Conservation (phyloP, 208 protist species). For the Willaertia magna region DNA sequence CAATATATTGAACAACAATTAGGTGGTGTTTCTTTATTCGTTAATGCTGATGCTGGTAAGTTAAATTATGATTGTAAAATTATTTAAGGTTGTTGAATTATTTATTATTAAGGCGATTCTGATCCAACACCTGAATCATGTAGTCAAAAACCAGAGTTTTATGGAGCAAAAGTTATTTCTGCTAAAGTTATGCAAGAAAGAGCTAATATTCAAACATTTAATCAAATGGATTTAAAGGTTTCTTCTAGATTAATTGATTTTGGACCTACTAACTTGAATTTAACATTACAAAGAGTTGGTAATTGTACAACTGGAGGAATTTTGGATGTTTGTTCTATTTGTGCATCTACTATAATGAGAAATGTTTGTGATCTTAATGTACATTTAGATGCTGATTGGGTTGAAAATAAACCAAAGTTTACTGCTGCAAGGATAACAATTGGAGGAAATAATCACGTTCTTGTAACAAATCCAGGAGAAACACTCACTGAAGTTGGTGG, state of each 20-base stretch:
- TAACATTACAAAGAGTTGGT: conserved; percentile 11
- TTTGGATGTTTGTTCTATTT: conserved; percentile 25
- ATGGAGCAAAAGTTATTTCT: conserved; percentile 8
- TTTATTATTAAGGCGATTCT: conserved; percentile 20
- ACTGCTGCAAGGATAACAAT: conserved; percentile 16
- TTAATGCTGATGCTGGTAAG: conserved; percentile 22
- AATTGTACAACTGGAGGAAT: conserved; percentile 21
- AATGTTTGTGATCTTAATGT: conserved; percentile 19
- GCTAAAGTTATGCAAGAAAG: background rate
- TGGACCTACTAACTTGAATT: conserved; percentile 25
- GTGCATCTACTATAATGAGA: background rate
- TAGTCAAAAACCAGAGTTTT: conserved; percentile 10
- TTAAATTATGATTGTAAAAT: no score
- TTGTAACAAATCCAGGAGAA: conserved; percentile 28
- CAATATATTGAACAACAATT: conserved; percentile 16
- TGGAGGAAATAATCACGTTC: background rate
- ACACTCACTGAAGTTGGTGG: conserved; percentile 14
- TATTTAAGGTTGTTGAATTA: no score
- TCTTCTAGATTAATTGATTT: conserved; percentile 12
- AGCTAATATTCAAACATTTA: background rate
- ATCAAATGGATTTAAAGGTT: background rate
- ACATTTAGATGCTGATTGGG: conserved; percentile 11
- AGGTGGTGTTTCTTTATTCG: conserved; percentile 10
- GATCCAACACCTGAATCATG: conserved; percentile 16
- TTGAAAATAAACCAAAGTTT: conserved; percentile 26